A percentile compares a stretch with the other conserved stretches of the same genome.
These are phyloP conservation scores for Candida nonsorbophila DNA, from an alignment of 805 yeast genomes.

Conservation along the genomic window DNA sequence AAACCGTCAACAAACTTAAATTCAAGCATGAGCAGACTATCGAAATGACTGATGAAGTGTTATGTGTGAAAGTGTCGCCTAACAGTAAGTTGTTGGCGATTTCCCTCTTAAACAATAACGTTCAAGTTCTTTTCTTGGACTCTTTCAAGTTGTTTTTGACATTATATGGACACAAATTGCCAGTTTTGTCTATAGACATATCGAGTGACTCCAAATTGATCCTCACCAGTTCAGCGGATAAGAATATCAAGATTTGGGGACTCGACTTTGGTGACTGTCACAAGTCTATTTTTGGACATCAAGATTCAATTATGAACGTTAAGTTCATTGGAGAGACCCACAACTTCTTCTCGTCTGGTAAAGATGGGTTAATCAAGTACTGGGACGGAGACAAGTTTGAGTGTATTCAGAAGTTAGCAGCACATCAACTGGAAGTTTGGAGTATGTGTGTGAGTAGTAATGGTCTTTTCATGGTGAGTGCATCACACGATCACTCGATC, in stretches of 20 bases:
- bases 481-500: slow-evolving; percentile 90
- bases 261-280: slow-evolving; percentile 99
- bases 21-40: slow-evolving; percentile 73
- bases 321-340: slow-evolving; percentile 80
- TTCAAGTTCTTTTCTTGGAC: slow-evolving; percentile 86
- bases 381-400: slow-evolving; percentile 99
- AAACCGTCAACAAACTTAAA: slow-evolving; percentile 48
- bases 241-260: slow-evolving; percentile 97
- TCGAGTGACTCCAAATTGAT: slow-evolving; percentile 83
- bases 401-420: slow-evolving; percentile 76
- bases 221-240: slow-evolving; percentile 94
- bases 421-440: slow-evolving; percentile 94
- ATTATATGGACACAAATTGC: slow-evolving; percentile 93
- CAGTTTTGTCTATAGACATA: slow-evolving; percentile 89
- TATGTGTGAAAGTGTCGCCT: slow-evolving; percentile 75
- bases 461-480: slow-evolving; percentile 70
- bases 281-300: slow-evolving; percentile 93
- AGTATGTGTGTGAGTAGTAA: slow-evolving; percentile 68
- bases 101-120: slow-evolving; percentile 88
- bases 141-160: slow-evolving; percentile 82
- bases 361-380: slow-evolving; percentile 84
- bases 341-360: slow-evolving; percentile 83
- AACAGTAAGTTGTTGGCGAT: slow-evolving; percentile 74
- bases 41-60: slow-evolving; percentile 81
- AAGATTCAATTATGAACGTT: slow-evolving; percentile 90